Evolutionary conservation across 2,329 filamentous ascomycete species (phyloP), one percentile per base, ranked within the genome.

Genomic region (Cryphonectria parasitica): DNA sequence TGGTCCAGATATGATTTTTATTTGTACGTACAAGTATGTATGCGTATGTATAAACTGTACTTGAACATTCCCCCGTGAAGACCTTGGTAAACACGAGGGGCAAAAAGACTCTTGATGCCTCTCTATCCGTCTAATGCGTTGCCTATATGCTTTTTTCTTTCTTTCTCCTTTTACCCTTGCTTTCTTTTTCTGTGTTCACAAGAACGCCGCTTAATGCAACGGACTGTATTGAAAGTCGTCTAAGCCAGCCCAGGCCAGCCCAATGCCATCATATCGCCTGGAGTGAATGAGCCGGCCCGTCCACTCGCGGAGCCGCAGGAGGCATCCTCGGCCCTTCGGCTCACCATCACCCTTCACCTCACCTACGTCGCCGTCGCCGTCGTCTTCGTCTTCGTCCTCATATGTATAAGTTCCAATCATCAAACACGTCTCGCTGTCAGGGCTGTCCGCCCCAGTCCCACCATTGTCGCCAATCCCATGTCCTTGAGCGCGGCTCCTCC

Each of bases 301-400:
- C 58, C 66, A 68, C 43, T 28, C 28, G 22, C 66, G 58, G 7
- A 68, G 19, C n/a, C 60, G 34, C 17, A 22, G 22, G 11, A 68
- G 66, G 19, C 66, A 68, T n/a, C 66, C 66, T 25, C 36, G 22
- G 60, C 34, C 13, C n/a, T 68, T 34, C 22, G 39, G 60, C 31
- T 63, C 41, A 36, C 31, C 31, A 36, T 22, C 58, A 31, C 19
- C 31, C 15, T 31, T 6, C 3, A 1, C 6, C 61, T 19, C 34
- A 11, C n/a, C 22, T 19, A 34, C 31, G 5, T 31, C 45, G 3
- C 15, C 45, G 10, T 39, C 36, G 10, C 11, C 6, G 3, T 28
- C 34, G 34, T 34, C 43, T 8, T 54, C 60, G 43, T 68, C 66
- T n/a, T n/a, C 41, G n/a, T 56, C 58, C 3, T 64, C 60, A 19